phyloP scores from a whole-genome alignment of 352 stramenopile genomes.

The Globisporangium spiculum region DNA sequence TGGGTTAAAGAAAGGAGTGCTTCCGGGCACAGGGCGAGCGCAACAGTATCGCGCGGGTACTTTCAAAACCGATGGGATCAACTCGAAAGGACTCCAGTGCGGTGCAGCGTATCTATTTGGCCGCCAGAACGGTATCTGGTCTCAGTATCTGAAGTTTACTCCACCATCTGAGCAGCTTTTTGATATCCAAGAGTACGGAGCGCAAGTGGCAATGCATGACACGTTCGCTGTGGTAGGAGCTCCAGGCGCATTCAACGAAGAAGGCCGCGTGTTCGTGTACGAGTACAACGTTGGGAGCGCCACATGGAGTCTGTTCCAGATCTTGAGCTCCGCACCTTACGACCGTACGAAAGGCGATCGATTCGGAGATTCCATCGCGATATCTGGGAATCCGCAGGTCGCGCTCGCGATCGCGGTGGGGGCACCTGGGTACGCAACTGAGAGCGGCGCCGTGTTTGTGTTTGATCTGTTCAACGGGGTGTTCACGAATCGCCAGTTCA shows the following conservation, averaged over 20 bases:
- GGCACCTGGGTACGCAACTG: conserved; percentile 56
- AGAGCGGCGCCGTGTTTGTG: conserved; percentile 67
- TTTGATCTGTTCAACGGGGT: conserved; percentile 59
- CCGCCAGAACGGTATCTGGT: conserved; percentile 42
- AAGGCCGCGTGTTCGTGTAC: conserved; percentile 77
- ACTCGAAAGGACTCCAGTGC: conserved; percentile 65
- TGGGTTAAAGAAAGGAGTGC: conserved; percentile 37
- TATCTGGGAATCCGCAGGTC: conserved; percentile 37
- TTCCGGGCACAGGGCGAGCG: conserved; percentile 30
- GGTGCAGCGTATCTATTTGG: conserved; percentile 71
- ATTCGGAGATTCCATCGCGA: conserved; percentile 67
- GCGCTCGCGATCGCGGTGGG: conserved; percentile 62
- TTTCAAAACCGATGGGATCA: conserved; percentile 53
- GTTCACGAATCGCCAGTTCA: conserved; percentile 63
- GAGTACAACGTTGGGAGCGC: conserved; percentile 40
- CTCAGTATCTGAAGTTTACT: conserved; percentile 48
- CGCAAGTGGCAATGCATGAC: conserved; percentile 39
- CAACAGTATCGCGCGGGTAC: conserved; percentile 57
- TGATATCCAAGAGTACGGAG: conserved; percentile 57
- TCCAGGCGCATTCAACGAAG: conserved; percentile 46
- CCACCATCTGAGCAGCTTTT: conserved; percentile 37
- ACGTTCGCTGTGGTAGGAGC: conserved; percentile 62
- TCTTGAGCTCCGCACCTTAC: conserved; percentile 50
- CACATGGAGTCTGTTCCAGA: conserved; percentile 68
- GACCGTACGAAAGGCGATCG: conserved; percentile 43